These are phyloP conservation scores for Exophiala phaeomuriformis DNA, from an alignment of 2,329 filamentous ascomycete species.

Conservation along the genomic window DNA sequence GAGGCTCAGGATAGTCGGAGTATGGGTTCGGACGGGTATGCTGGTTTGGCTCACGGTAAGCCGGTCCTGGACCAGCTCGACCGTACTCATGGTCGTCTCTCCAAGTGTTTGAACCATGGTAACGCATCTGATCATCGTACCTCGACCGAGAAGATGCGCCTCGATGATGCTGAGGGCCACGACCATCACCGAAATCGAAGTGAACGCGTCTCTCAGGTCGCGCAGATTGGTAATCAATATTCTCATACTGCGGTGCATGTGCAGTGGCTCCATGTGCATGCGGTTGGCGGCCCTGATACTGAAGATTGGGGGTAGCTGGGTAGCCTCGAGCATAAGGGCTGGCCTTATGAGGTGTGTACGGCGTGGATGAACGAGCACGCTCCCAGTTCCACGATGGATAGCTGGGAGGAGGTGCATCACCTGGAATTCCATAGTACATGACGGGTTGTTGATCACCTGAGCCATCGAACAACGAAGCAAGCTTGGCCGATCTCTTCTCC, in stretches of 20 bases:
- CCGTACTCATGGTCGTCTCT: constrained; percentile 2
- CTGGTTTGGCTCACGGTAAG: not conserved
- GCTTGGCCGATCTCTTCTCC: constrained; percentile 3
- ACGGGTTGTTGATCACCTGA: constrained; percentile 10
- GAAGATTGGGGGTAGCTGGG: not conserved
- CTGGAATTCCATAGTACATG: not conserved
- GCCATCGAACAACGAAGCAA: constrained; percentile 20
- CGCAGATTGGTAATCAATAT: not conserved
- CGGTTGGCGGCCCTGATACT: not conserved
- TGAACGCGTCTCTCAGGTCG: constrained; percentile 14
- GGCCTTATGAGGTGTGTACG: constrained; percentile 12
- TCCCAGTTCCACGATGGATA: constrained; percentile 9
- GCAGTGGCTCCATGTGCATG: constrained; percentile 3
- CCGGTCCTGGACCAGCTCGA: not conserved
- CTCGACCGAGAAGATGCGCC: not conserved
- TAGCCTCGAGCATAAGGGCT: constrained; percentile 1
- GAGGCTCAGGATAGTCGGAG: constrained; percentile 7
- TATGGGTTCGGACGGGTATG: constrained; percentile 3
- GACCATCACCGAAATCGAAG: constrained; percentile 17
- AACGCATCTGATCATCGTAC: constrained; percentile 4
- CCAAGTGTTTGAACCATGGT: not conserved
- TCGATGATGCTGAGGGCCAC: not conserved
- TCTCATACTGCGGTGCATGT: constrained; percentile 1
- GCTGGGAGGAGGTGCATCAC: constrained; percentile 7
- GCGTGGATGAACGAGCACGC: not conserved